A percentile compares a stretch with the other conserved stretches of the same genome.
phyloP scores from a whole-genome alignment of 306 rosid species.

The Senna tora region DNA sequence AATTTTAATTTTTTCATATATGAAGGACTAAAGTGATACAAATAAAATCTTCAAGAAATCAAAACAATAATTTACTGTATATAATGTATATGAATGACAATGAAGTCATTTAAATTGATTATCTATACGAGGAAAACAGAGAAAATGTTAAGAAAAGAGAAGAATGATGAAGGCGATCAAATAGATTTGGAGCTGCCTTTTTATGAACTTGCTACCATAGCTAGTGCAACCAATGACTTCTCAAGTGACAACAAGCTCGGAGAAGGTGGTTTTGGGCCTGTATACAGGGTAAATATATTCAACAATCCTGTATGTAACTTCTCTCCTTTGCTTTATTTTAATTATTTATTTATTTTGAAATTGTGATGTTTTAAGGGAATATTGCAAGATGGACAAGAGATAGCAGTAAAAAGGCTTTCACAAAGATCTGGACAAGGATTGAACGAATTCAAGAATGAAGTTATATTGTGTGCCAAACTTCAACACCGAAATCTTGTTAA shows the following conservation, averaged over 20 bases:
- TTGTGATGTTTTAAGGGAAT: constrained; percentile 10
- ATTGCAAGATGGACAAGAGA: constrained; percentile 34
- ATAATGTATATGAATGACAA: no score
- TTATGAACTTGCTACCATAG: no score
- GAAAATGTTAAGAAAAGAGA: background rate
- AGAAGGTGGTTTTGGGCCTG: constrained; percentile 57
- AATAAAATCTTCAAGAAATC: no score
- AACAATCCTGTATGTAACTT: no score
- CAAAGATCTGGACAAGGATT: constrained; percentile 6
- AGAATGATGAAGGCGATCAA: background rate
- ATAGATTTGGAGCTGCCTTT: constrained; percentile 53
- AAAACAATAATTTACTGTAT: no score
- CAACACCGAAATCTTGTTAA: background rate
- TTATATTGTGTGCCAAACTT: background rate
- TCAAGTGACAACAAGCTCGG: no score
- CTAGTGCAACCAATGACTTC: no score
- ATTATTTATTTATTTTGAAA: no score
- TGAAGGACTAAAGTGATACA: no score
- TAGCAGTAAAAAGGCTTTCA: constrained; percentile 44
- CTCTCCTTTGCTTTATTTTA: no score
- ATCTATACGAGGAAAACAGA: background rate
- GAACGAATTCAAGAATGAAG: background rate
- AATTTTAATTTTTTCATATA: no score
- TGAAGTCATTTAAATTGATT: background rate
- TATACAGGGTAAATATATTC: constrained; percentile 21